Evolutionary conservation across 495 filamentous ascomycete genomes (phyloP), one percentile per base, ranked within the genome.

Genomic region (Tricharina praecox): DNA sequence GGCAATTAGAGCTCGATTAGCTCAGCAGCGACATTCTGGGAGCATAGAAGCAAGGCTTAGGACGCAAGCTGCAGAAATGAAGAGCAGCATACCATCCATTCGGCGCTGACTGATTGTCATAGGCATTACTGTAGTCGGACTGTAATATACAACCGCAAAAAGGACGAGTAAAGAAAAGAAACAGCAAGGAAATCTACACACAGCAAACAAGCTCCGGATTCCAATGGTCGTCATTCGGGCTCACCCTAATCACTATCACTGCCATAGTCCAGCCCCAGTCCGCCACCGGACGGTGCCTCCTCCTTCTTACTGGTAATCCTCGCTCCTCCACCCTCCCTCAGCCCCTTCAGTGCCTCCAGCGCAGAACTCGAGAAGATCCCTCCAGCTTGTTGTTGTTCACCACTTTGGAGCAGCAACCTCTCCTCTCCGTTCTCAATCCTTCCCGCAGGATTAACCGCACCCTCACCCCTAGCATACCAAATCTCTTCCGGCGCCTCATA

Each of bases 401-500:
- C 60, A 32, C 51, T 53, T 36, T 63, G 64, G 35, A 76, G 62
- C 68, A 75, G 66, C 46, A 70, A 51, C 37, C n/a, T 38, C 58
- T 67, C 50, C 70, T 72, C 65, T 21, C 66, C 58, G 47, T 66
- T 63, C 0, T 68, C 70, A 47, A 68, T 64, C 46, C 74, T 60
- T 0, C 74, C 74, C 10, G 64, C 61, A 1, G 74, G 72, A 51
- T 76, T 76, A 16, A 76, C 72, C 0, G 73, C 72, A 50, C 75
- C 72, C 7, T 63, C 62, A 0, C 72, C 75, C 43, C 79, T 67
- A 2, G 86, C 83, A 66, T 85, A 93, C 73, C 87, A 93, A 16
- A 96, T 79, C 55, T 92, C 82, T 64, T 97, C 90, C 3, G 88
- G 86, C 15, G 85, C 84, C 53, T 96, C 85, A 61, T 96, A 97